A percentile compares a stretch with the other conserved stretches of the same genome.
These are phyloP conservation scores for Boletus sp. DNA, from an alignment of 768 basidiomycete species.

Conservation along the genomic window DNA sequence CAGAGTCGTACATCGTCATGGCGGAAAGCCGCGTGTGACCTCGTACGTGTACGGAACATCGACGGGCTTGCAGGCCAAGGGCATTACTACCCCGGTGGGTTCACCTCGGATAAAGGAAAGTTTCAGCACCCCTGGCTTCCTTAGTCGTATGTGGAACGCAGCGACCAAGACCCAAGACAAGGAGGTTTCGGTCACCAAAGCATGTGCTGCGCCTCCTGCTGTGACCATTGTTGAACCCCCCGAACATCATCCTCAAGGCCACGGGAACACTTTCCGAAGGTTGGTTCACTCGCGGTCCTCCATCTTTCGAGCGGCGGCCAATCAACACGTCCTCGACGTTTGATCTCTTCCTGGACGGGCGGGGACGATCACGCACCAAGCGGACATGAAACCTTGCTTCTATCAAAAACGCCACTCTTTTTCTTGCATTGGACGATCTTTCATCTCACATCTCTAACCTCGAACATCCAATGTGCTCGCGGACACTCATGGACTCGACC, in stretches of 20 bases:
- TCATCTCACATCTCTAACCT: conserved; percentile 31
- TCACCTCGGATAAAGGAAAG: conserved; percentile 34
- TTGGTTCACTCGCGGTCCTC: conserved; percentile 46
- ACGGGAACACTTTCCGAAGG: conserved; percentile 39
- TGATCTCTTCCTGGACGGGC: conserved; percentile 12
- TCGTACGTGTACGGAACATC: conserved; percentile 31
- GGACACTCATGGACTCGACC: conserved; percentile 19
- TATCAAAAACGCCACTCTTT: conserved; percentile 22
- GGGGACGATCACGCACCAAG: conserved; percentile 10
- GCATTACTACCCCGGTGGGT: conserved; percentile 10
- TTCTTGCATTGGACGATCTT: conserved; percentile 17
- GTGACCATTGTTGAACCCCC: conserved; percentile 29
- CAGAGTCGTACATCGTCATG: conserved; percentile 28
- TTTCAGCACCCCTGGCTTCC: conserved; percentile 48
- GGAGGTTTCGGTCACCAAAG: conserved; percentile 15
- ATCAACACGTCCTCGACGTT: conserved; percentile 28
- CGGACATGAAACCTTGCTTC: conserved; percentile 24
- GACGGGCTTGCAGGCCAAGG: conserved; percentile 13
- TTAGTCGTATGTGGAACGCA: conserved; percentile 75
- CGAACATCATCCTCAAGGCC: conserved; percentile 24
- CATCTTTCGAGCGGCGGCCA: conserved; percentile 37
- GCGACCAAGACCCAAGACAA: conserved; percentile 44
- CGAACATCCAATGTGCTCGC: conserved; percentile 15
- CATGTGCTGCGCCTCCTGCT: conserved; percentile 9
- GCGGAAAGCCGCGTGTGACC: conserved; percentile 23